Conservation (phyloP, 2,329 filamentous ascomycete genomes). For the Pseudogymnoascus sp. region DNA sequence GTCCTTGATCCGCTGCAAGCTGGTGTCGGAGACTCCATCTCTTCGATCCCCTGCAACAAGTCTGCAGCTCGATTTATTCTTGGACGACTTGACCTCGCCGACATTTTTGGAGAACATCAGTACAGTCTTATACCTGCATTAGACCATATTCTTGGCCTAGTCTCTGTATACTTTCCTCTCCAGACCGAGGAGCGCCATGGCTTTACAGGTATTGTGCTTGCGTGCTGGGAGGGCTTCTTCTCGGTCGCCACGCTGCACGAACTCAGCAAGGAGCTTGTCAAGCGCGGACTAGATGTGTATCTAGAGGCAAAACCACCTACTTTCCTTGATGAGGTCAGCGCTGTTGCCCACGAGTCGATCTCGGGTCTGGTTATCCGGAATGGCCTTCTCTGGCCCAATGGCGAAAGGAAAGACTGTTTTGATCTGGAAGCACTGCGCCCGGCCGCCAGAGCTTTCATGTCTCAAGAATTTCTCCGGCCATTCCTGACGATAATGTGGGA, state of each 20-base stretch:
- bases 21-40: constrained; percentile 31
- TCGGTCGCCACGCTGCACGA: constrained; percentile 18
- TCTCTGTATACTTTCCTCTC: constrained; percentile 13
- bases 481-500: constrained; percentile 27
- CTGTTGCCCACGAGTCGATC: constrained; percentile 20
- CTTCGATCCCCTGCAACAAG: constrained; percentile 8
- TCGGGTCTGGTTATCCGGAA: constrained; percentile 37
- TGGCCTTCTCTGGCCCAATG: constrained; percentile 35
- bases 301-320: constrained; percentile 22
- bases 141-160: constrained; percentile 8
- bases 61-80: too few species aligned
- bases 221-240: constrained; percentile 17
- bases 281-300: constrained; percentile 22
- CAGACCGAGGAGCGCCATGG: constrained; percentile 11
- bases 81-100: constrained; percentile 18
- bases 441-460: constrained; percentile 22
- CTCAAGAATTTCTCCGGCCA: constrained; percentile 24
- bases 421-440: constrained; percentile 28
- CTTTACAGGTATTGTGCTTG: constrained; percentile 17
- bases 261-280: constrained; percentile 14
- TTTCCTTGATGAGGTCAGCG: constrained; percentile 19
- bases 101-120: constrained; percentile 6
- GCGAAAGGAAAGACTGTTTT: constrained; percentile 38
- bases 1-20: constrained; percentile 35
- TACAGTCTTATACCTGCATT: constrained; percentile 6